A percentile compares a stretch with the other conserved stretches of the same genome.
phyloP scores from a whole-genome alignment of 352 stramenopile genomes.

The Achlya hypogyna region DNA sequence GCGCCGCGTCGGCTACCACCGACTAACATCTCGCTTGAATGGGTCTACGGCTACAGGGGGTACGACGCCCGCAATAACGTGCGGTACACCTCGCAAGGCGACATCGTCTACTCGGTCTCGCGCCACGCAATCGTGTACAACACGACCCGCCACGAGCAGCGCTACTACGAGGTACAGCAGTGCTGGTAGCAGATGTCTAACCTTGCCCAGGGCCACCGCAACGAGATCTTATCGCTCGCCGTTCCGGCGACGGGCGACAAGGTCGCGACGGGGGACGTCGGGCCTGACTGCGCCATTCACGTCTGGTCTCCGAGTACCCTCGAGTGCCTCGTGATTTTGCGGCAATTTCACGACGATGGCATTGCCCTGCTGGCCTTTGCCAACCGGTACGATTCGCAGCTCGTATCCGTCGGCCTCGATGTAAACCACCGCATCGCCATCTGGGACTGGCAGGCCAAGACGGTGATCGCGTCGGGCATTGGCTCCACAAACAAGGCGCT shows the following conservation, averaged over 20 bases:
- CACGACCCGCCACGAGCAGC: conserved; percentile 44
- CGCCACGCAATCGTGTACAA: conserved; percentile 71
- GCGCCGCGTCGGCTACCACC: conserved; percentile 32
- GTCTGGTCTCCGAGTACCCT: conserved; percentile 55
- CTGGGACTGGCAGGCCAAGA: conserved; percentile 70
- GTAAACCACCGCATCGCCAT: conserved; percentile 54
- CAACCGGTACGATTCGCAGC: conserved; percentile 33
- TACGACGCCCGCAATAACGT: conserved; percentile 38
- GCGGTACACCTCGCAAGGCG: conserved; percentile 38
- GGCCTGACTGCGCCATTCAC: conserved; percentile 43
- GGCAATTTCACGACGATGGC: conserved; percentile 50
- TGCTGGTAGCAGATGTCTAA: no score
- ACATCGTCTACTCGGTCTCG: conserved; percentile 63
- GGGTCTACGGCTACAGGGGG: conserved; percentile 62
- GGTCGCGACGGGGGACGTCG: conserved; percentile 47
- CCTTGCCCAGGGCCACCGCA: conserved; percentile 30
- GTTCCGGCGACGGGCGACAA: conserved; percentile 46
- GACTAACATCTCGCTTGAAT: conserved; percentile 59
- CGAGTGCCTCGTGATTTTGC: conserved; percentile 58
- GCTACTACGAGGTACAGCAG: conserved; percentile 56
- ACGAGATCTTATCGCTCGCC: conserved; percentile 50
- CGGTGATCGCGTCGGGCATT: conserved; percentile 42
- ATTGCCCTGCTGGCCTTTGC: conserved; percentile 39
- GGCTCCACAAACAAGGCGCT: conserved; percentile 34
- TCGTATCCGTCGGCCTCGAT: conserved; percentile 59